Evolutionary conservation across 2,329 filamentous ascomycete genomes (phyloP).

Genomic region (Dothideomycetes sp.): DNA sequence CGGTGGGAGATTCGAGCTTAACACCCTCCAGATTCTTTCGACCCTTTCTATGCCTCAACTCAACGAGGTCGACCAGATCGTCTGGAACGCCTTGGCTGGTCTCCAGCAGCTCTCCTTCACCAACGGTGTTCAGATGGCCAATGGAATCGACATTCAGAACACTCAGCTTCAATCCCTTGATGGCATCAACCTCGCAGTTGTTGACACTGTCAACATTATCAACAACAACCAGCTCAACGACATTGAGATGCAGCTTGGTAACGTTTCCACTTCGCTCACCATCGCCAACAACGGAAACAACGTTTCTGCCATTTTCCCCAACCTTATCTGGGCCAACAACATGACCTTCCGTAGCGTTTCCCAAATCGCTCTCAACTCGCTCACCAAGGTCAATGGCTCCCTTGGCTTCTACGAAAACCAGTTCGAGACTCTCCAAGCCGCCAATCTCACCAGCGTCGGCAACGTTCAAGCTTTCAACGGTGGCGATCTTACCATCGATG

Average conservation of each 20-base stretch:
- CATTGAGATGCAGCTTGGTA: conserved; percentile 69
- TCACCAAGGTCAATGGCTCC: conserved; percentile 65
- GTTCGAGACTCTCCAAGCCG: conserved; percentile 51
- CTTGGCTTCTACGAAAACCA: conserved; percentile 78
- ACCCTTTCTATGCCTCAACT: conserved; percentile 59
- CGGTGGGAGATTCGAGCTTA: conserved; percentile 59
- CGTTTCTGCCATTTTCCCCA: conserved; percentile 64
- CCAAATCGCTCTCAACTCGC: conserved; percentile 61
- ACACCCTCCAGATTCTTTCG: conserved; percentile 59
- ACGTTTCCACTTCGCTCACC: conserved; percentile 60
- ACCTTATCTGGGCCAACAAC: conserved; percentile 69
- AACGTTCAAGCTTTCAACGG: too few species aligned
- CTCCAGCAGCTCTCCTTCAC: conserved; percentile 52
- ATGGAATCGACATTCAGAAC: conserved; percentile 68
- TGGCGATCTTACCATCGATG: conserved; percentile 48
- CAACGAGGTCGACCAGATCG: conserved; percentile 54
- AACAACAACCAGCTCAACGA: conserved; percentile 76
- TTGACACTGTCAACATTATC: conserved; percentile 68
- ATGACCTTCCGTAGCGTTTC: conserved; percentile 76
- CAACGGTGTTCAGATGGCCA: conserved; percentile 57
- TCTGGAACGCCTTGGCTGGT: conserved; percentile 62
- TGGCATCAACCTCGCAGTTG: conserved; percentile 70
- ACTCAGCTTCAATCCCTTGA: conserved; percentile 70
- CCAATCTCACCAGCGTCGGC: conserved; percentile 62
- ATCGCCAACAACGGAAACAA: conserved; percentile 72